These are phyloP conservation scores for Forsythia viridissima DNA, from an alignment of 257 asterid genomes.

Conservation along the genomic window DNA sequence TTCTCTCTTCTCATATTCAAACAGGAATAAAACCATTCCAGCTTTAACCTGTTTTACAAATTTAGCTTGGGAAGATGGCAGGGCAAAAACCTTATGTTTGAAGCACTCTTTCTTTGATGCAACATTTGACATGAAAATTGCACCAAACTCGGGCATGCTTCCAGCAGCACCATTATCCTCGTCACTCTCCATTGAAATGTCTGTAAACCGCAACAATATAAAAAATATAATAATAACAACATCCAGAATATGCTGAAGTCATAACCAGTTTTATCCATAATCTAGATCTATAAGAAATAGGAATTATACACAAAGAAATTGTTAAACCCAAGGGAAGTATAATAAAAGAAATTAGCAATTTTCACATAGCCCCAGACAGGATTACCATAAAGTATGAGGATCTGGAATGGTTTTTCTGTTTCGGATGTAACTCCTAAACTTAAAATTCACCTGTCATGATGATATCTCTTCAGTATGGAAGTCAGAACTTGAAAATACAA, in stretches of 20 bases:
- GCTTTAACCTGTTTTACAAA: slow-evolving; percentile 64
- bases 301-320: background rate
- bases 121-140: slow-evolving; percentile 71
- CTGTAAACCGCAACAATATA: slow-evolving; percentile 26
- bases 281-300: background rate
- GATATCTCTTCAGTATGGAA: background rate
- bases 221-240: slow-evolving; percentile 8
- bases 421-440: background rate
- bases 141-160: slow-evolving; percentile 74
- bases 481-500: background rate
- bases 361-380: background rate
- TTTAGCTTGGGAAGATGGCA: slow-evolving; percentile 49
- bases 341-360: background rate
- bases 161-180: slow-evolving; percentile 46
- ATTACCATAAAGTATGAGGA: background rate
- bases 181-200: slow-evolving; percentile 46
- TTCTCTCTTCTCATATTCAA: slow-evolving; percentile 64
- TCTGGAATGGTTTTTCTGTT: background rate
- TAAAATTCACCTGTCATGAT: background rate
- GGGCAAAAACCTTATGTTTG: slow-evolving; percentile 49
- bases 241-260: background rate
- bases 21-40: slow-evolving; percentile 84
- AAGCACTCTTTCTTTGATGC: slow-evolving; percentile 64
- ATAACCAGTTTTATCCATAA: background rate
- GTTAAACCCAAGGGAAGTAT: background rate